Evolutionary conservation across 192 early-diverging fungal genomes (phyloP).

Genomic region (Podila epicladia): DNA sequence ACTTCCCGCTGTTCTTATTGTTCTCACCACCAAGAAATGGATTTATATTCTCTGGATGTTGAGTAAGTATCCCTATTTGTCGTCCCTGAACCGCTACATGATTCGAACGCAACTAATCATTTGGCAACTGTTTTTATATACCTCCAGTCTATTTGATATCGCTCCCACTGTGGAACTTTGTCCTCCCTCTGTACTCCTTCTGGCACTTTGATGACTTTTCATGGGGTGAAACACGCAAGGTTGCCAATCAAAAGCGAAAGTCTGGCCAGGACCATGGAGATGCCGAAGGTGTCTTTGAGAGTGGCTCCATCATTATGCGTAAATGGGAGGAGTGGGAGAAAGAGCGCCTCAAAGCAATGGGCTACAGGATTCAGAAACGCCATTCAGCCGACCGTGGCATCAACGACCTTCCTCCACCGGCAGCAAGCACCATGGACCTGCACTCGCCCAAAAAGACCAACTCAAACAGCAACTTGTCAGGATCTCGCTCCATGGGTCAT

Average conservation of each 20-base stretch:
- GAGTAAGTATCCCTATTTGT: slow-evolving; percentile 7
- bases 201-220: slow-evolving; percentile 96
- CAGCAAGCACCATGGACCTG: slow-evolving; percentile 33
- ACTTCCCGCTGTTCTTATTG: slow-evolving; percentile 77
- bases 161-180: slow-evolving; percentile 94
- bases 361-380: slow-evolving; percentile 41
- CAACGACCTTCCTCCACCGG: slow-evolving; percentile 45
- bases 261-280: slow-evolving; percentile 76
- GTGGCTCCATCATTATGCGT: slow-evolving; percentile 59
- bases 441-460: background rate
- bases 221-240: slow-evolving; percentile 84
- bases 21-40: slow-evolving; percentile 74
- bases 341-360: slow-evolving; percentile 55
- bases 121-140: slow-evolving; percentile 49
- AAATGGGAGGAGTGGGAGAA: slow-evolving; percentile 69
- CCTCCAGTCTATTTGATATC: slow-evolving; percentile 75
- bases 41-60: slow-evolving; percentile 84
- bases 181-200: slow-evolving; percentile 92
- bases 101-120: background rate
- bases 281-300: slow-evolving; percentile 81
- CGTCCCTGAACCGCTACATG: background rate
- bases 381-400: slow-evolving; percentile 44
- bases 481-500: background rate
- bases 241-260: slow-evolving; percentile 74
- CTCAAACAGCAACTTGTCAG: slow-evolving; percentile 5